Conservation (phyloP, 2,329 filamentous ascomycete genomes). For the Lecanicillium sp. region DNA sequence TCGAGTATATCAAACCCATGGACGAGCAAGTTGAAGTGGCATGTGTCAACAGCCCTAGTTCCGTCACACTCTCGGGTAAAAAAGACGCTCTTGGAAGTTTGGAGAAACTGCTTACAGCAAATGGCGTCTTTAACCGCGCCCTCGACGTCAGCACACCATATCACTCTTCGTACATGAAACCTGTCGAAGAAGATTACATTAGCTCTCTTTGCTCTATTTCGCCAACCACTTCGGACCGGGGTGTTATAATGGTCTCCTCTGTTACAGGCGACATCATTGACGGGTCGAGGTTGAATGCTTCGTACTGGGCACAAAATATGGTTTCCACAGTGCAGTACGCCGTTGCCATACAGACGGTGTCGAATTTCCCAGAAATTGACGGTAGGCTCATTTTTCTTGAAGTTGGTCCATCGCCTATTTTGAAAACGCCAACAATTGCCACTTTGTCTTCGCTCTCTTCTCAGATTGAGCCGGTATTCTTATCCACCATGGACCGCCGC, state of each 20-base stretch:
- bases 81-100: slow-evolving; percentile 21
- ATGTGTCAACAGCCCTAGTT: slow-evolving; percentile 35
- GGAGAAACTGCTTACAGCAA: slow-evolving; percentile 20
- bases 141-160: slow-evolving; percentile 32
- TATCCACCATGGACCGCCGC: slow-evolving; percentile 20
- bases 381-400: slow-evolving; percentile 31
- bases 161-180: slow-evolving; percentile 35
- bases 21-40: slow-evolving; percentile 25
- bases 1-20: slow-evolving; percentile 17
- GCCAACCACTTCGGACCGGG: neutral
- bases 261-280: slow-evolving; percentile 23
- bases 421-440: slow-evolving; percentile 28
- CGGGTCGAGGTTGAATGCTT: slow-evolving; percentile 18
- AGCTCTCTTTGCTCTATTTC: slow-evolving; percentile 17
- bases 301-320: slow-evolving; percentile 40
- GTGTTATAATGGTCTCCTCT: slow-evolving; percentile 32
- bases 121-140: slow-evolving; percentile 24
- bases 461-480: slow-evolving; percentile 13
- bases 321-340: slow-evolving; percentile 35
- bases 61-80: slow-evolving; percentile 35
- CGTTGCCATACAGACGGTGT: slow-evolving; percentile 28
- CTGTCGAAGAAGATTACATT: slow-evolving; percentile 27
- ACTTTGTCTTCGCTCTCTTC: slow-evolving; percentile 2
- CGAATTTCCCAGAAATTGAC: slow-evolving; percentile 16
- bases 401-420: slow-evolving; percentile 28